A percentile compares a stretch with the other conserved stretches of the same genome.
These are phyloP conservation scores for Phytophthora aleatoria DNA, from an alignment of 352 stramenopile species.

Conservation along the genomic window DNA sequence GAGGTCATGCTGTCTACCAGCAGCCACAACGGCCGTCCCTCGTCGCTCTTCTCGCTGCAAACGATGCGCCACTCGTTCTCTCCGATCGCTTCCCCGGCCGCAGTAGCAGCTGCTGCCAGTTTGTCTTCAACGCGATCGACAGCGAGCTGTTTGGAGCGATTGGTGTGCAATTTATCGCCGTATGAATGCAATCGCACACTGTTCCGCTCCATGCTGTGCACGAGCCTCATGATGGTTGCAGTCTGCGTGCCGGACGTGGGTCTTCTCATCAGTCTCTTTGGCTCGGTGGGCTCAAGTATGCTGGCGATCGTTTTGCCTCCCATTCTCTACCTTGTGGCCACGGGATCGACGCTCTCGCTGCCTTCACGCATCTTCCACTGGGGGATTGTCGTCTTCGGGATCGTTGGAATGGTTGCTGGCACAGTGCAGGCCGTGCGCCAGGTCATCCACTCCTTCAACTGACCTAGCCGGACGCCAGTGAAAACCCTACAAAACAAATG, in stretches of 20 bases:
- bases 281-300: constrained; percentile 81
- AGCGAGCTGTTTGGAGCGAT: constrained; percentile 41
- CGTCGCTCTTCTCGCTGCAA: constrained; percentile 30
- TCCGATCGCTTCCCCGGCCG: constrained; percentile 29
- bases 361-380: constrained; percentile 50
- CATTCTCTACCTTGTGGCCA: constrained; percentile 60
- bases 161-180: constrained; percentile 61
- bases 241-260: constrained; percentile 77
- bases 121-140: constrained; percentile 22
- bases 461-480: constrained; percentile 16
- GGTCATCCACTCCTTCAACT: constrained; percentile 48
- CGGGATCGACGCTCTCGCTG: constrained; percentile 41
- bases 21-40: constrained; percentile 18
- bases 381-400: constrained; percentile 54
- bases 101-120: constrained; percentile 21
- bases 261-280: constrained; percentile 81
- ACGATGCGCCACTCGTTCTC: constrained; percentile 34
- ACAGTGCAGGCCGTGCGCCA: constrained; percentile 60
- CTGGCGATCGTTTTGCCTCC: constrained; percentile 79
- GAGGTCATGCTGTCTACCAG: constrained; percentile 24
- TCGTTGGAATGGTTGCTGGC: constrained; percentile 70
- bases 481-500: constrained; percentile 15
- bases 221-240: constrained; percentile 69
- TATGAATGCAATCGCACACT: constrained; percentile 83
- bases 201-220: constrained; percentile 85